These are phyloP conservation scores for Paragyromitra xinjiangensis DNA, from an alignment of 495 filamentous ascomycete genomes.

Conservation along the genomic window DNA sequence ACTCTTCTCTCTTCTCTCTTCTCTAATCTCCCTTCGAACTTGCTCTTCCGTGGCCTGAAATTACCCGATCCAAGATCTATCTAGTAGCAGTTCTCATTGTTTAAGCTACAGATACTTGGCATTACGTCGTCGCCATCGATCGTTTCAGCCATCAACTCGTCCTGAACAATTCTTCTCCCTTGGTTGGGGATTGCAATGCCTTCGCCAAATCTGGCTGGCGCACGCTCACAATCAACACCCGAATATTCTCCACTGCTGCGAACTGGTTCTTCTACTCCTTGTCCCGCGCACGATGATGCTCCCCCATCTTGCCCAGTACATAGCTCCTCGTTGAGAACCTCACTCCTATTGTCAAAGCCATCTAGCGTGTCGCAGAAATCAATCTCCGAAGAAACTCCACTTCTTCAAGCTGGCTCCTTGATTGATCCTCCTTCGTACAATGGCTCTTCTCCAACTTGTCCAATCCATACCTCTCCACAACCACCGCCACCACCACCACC, in stretches of 20 bases:
- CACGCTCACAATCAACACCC: not conserved
- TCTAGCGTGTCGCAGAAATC: not conserved
- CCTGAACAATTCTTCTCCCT: not conserved
- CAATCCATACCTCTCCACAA: not conserved
- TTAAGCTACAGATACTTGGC: not conserved
- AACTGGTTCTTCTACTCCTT: not conserved
- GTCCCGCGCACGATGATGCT: constrained; percentile 7
- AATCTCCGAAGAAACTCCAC: constrained; percentile 37
- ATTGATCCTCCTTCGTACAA: constrained; percentile 14
- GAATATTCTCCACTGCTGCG: constrained; percentile 30
- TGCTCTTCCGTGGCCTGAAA: not conserved
- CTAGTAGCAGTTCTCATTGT: not conserved
- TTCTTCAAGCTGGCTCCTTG: constrained; percentile 26
- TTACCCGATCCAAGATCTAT: not conserved
- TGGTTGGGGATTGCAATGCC: not conserved
- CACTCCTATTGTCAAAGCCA: not conserved
- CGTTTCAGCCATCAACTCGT: not conserved
- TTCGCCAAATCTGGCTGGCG: not conserved
- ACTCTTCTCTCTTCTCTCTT: not conserved
- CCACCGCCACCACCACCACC: not conserved
- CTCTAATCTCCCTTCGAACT: not conserved
- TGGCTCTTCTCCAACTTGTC: not conserved
- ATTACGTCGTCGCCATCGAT: not conserved
- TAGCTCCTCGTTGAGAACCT: not conserved
- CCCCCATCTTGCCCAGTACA: constrained; percentile 5